phyloP scores from a whole-genome alignment of 176 grass and related monocot species.

The Eremochloa ophiuroides region DNA sequence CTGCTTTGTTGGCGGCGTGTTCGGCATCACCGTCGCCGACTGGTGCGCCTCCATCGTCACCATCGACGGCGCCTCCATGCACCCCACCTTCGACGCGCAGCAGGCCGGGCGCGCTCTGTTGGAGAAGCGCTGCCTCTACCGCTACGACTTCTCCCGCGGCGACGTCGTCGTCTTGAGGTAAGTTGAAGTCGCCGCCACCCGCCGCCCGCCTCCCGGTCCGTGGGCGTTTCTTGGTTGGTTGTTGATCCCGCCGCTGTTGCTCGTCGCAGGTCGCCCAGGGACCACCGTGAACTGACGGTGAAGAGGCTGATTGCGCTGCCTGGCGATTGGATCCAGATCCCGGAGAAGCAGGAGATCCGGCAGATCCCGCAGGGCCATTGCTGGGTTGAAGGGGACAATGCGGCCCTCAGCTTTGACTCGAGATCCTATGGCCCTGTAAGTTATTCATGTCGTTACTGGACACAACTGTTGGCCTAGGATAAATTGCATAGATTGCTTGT shows the following conservation, averaged over 20 bases:
- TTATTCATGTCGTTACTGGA: not conserved
- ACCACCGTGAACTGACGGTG: conserved; percentile 25
- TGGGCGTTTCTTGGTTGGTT: not conserved
- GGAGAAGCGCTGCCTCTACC: conserved; percentile 41
- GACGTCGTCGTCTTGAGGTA: conserved; percentile 68
- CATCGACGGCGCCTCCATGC: conserved; percentile 64
- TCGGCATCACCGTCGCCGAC: conserved; percentile 54
- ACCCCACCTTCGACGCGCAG: conserved; percentile 49
- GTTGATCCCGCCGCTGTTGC: not conserved
- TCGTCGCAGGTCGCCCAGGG: conserved; percentile 34
- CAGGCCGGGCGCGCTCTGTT: conserved; percentile 34
- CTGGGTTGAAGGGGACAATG: conserved; percentile 89
- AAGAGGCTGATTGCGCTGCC: conserved; percentile 77
- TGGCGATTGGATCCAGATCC: conserved; percentile 75
- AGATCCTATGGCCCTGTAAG: conserved; percentile 65
- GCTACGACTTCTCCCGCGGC: conserved; percentile 61
- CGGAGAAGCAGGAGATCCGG: conserved; percentile 44
- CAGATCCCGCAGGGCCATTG: conserved; percentile 67
- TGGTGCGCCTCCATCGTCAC: conserved; percentile 30
- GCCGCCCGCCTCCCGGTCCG: not conserved
- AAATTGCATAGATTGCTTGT: not conserved
- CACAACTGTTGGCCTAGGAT: not conserved
- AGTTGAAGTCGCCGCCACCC: conserved; percentile 28
- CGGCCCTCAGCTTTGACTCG: conserved; percentile 50
- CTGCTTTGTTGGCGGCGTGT: conserved; percentile 11